Evolutionary conservation across 1,139 yeast species (phyloP), one percentile per base, ranked within the genome.

Genomic region (Blastobotrys buckinghamii): DNA sequence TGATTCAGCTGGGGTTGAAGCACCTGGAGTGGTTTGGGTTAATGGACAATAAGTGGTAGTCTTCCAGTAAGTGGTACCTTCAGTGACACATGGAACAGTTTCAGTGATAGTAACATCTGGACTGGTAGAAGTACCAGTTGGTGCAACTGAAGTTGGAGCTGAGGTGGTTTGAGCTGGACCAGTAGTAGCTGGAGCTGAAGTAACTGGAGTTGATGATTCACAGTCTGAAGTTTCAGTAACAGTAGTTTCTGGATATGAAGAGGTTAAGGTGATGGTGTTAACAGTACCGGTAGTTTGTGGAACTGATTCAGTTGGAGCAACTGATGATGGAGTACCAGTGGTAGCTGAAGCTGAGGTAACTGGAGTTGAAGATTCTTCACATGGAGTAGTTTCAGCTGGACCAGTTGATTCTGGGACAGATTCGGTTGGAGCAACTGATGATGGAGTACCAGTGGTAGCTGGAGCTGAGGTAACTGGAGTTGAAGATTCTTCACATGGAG

Each of bases 31-130:
- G 17, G 40, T 19, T 13, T 33, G 40, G n/a, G 37, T 39, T 32
- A 39, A n/a, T 40, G 53, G 48, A 47, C 51, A 49, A 44, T 36
- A 44, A 12, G 53, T 44, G 42, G 49, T 48, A 17, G 47, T 39
- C 10, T 22, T 29, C 38, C 32, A 34, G 24, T 34, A 33, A 20
- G 48, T 45, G 15, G 38, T 49, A 38, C 44, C 35, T n/a, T 33
- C 30, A 24, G 47, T 50, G 40, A 38, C 36, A 38, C 33, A n/a
- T 24, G 51, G 30, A 20, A 20, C 16, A 35, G 53, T 44, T 40
- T 44, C 48, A 32, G 53, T 49, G 42, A 33, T 30, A 33, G 48
- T 39, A 27, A 39, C n/a, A n/a, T n/a, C 40, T 35, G 48, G 34
- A n/a, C 16, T 41, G 17, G 35, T 44, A 27, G 45, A 22, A 30